Evolutionary conservation across 1,284 basidiomycete species (phyloP), one percentile per base, ranked within the genome.

Genomic region (Pascua sp.): DNA sequence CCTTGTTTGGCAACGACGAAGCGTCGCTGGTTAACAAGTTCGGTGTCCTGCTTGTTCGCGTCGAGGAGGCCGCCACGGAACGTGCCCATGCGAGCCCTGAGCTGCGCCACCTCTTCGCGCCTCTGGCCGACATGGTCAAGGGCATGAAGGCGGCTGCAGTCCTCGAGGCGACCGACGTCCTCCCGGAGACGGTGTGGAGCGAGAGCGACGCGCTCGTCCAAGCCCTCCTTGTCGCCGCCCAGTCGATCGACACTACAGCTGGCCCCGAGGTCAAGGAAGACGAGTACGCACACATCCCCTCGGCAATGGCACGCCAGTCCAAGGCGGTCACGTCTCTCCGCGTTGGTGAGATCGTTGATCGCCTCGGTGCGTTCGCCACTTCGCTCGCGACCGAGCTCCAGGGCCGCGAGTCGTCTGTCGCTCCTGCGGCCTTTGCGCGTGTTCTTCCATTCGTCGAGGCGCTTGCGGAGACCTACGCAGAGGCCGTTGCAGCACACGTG

Each of bases 191-290:
- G 4, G 48, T 72, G 1, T 76, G 75, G 69, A 40, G 51, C 13
- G 52, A 65, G 45, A 76, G 74, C 53, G 74, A 77, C 56, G 69
- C 68, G 43, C 62, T 89, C 59, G 82, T 92, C 67, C 84, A 87
- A 64, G 71, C 79, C 1, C 76, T 89, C 46, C 81, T 91, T 39
- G 75, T 88, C 44, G 80, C 81, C 36, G 80, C 86, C 18, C 89
- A 91, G 67, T 77, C 80, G 16, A 70, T 89, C 64, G 75, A 85
- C 42, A 61, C 15, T 49, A 48, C 54, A 1, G 12, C 17, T 4
- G 44, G 48, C 15, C 51, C 47, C 32, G 53, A 48, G n/a, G 37
- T 47, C 42, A 66, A 70, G 18, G 71, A 73, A 32, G 75, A 75
- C 39, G 64, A 70, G 13, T 67, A 68, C 15, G 66, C 73, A 11